Evolutionary conservation across 768 basidiomycete species (phyloP).

Genomic region (Lentinula sp.): DNA sequence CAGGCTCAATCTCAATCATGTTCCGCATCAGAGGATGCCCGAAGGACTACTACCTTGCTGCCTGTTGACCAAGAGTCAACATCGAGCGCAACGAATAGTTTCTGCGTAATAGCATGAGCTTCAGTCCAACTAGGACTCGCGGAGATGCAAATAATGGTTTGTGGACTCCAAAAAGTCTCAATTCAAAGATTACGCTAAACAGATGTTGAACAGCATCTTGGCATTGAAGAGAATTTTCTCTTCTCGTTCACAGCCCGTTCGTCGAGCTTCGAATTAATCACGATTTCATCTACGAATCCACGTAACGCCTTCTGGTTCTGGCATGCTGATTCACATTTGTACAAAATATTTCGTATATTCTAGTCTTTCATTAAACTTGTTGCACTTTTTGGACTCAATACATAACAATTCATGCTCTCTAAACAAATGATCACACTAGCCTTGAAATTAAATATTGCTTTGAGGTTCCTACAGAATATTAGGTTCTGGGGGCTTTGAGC

Average conservation of each 20-base stretch:
- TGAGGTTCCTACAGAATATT: too few species aligned
- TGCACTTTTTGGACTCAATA: not conserved
- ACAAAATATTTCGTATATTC: not conserved
- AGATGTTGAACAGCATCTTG: too few species aligned
- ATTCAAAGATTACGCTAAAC: too few species aligned
- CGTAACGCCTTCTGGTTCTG: too few species aligned
- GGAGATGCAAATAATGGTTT: not conserved
- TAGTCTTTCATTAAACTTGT: not conserved
- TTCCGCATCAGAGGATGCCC: not conserved
- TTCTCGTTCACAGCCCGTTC: too few species aligned
- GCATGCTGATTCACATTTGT: too few species aligned
- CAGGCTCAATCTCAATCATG: not conserved
- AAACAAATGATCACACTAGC: too few species aligned
- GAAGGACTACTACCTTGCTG: not conserved
- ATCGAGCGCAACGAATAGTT: not conserved
- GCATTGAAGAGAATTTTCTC: too few species aligned
- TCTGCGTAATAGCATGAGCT: constrained; percentile 2
- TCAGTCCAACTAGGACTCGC: too few species aligned
- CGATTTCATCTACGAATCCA: not conserved
- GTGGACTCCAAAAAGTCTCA: not conserved
- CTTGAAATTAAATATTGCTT: too few species aligned
- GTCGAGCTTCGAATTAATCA: not conserved
- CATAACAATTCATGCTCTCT: too few species aligned
- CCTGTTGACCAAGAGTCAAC: not conserved
- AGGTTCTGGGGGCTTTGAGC: not conserved